Evolutionary conservation across 2,329 filamentous ascomycete genomes (phyloP), one percentile per base, ranked within the genome.

Genomic region (Thyridium curvatum): DNA sequence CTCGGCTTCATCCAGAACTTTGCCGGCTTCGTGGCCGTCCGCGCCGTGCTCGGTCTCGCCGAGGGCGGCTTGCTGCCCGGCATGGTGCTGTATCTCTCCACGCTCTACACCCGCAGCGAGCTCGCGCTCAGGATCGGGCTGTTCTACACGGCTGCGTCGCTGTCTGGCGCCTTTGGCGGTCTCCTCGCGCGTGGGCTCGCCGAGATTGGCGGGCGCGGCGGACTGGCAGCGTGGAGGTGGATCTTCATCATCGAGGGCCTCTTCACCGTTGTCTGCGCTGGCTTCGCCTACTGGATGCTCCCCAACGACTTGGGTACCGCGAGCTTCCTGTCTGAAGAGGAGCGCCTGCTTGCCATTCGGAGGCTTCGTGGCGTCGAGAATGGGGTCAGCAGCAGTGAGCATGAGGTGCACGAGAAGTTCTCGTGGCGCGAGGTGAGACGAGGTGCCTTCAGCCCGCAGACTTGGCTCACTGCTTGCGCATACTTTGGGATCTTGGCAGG

Each of bases 1-100:
- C 61, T 76, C 9, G 73, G 73, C 12, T 77, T 78, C 37, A 68
- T 78, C 6, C 60, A 60, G 14, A 66, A 56, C 47, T 75, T 69
- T 45, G 66, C 66, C 8, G 69, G 73, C n/a, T 82, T 85, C 39
- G 66, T 78, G 3, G 72, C 69, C 8, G 74, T 82, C 12, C 69
- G 80, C 14, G 76, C 76, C 8, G 52, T 85, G 26, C 62, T 85
- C 5, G 81, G 81, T 8, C 47, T 79, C 4, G 73, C 75, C 0
- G 82, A 85, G 56, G 80, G 78, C 30, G 81, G 80, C 0, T 56
- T 85, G 29, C 58, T 84, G 3, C 81, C 81, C 0, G 82, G 80
- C 34, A 84, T 85, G 67, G 35, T 83, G 1, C 60, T 86, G 2
- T 85, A 85, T 49, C 66, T 86, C 12, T 81, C 78, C 0, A 66